Conservation (phyloP, 2,329 filamentous ascomycete species). For the Dactylonectria macrodidyma region DNA sequence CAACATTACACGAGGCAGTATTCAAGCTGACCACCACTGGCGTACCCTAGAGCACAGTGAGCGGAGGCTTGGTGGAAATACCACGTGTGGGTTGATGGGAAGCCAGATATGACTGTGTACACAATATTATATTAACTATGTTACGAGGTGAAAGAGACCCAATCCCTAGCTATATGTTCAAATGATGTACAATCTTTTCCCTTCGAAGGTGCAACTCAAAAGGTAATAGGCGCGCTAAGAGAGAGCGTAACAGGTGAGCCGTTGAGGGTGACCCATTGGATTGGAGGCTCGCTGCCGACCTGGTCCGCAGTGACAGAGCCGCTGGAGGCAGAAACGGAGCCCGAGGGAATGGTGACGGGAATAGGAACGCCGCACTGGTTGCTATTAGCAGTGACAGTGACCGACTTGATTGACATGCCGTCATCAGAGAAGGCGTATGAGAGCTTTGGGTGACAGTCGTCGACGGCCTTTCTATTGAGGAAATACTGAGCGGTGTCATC, state of each 20-base stretch:
- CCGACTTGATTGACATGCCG: slow-evolving; percentile 16
- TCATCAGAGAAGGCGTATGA: slow-evolving; percentile 27
- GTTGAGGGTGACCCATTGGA: slow-evolving; percentile 11
- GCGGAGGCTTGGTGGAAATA: neutral
- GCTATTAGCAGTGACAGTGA: slow-evolving; percentile 26
- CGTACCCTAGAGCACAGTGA: neutral
- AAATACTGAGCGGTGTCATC: slow-evolving; percentile 35
- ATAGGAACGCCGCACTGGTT: slow-evolving; percentile 19
- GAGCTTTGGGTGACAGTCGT: slow-evolving; percentile 27
- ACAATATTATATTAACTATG: no score
- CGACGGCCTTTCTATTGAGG: slow-evolving; percentile 31
- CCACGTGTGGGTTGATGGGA: neutral
- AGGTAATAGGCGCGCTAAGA: slow-evolving; percentile 6
- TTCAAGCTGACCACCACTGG: neutral
- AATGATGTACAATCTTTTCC: no score
- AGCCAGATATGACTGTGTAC: neutral
- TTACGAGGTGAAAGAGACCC: no score
- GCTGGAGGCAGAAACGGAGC: slow-evolving; percentile 5
- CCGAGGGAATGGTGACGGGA: slow-evolving; percentile 7
- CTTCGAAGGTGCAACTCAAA: neutral
- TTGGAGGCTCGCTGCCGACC: slow-evolving; percentile 15
- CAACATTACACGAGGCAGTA: neutral
- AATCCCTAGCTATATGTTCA: no score
- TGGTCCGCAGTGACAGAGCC: slow-evolving; percentile 9
- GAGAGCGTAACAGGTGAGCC: slow-evolving; percentile 7